phyloP scores from a whole-genome alignment of 2,329 filamentous ascomycete species.

The Scorias spongiosa region DNA sequence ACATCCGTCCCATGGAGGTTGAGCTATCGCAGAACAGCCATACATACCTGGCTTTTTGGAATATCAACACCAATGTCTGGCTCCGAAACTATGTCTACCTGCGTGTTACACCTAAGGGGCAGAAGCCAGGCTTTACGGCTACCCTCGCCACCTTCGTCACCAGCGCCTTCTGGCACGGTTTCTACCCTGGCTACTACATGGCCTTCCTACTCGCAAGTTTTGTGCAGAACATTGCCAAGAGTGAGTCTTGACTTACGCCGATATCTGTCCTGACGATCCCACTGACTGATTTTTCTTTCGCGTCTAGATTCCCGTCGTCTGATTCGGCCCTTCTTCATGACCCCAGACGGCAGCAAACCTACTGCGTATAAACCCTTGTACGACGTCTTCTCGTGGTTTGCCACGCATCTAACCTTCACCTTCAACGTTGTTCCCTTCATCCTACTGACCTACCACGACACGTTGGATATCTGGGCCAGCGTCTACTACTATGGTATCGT shows the following conservation, averaged over 20 bases:
- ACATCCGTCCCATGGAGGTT: conserved; percentile 73
- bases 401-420: conserved; percentile 68
- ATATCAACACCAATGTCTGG: conserved; percentile 98
- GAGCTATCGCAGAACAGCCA: conserved; percentile 90
- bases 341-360: conserved; percentile 54
- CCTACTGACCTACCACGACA: conserved; percentile 56
- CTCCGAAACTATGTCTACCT: conserved; percentile 91
- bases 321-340: conserved; percentile 82
- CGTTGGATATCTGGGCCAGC: conserved; percentile 61
- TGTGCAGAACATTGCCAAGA: conserved; percentile 85
- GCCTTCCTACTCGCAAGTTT: conserved; percentile 80
- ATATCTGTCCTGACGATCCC: background rate
- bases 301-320: conserved; percentile 67
- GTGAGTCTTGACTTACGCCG: conserved; percentile 37
- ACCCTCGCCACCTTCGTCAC: conserved; percentile 89
- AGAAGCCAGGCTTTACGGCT: conserved; percentile 90
- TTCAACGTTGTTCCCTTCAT: conserved; percentile 79
- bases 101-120: conserved; percentile 83
- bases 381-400: conserved; percentile 58
- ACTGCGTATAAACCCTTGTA: conserved; percentile 69
- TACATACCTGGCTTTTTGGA: conserved; percentile 84
- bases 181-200: conserved; percentile 92
- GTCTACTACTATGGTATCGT: conserved; percentile 80
- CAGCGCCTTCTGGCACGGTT: conserved; percentile 90
- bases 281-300: background rate